Conservation (phyloP, 2,329 filamentous ascomycete genomes). For the Juglanconis oblonga region DNA sequence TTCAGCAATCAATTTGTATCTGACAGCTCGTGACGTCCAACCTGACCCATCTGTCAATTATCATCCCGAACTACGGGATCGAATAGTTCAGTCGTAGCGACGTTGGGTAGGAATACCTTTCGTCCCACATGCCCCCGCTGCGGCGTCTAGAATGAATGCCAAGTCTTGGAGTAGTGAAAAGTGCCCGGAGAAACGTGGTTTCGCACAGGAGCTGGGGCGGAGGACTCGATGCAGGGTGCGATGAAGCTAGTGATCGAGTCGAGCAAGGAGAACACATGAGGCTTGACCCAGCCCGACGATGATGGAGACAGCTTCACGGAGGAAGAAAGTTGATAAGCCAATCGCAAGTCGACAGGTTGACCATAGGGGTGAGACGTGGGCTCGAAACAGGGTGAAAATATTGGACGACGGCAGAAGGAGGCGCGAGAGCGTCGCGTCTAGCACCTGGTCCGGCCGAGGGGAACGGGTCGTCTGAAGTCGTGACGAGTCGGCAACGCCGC, state of each 20-base stretch:
- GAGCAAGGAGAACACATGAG: not conserved
- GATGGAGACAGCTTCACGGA: not conserved
- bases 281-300: not conserved
- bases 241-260: not conserved
- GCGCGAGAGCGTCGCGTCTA: too few species aligned
- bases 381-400: not conserved
- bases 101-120: not conserved
- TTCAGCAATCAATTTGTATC: not conserved
- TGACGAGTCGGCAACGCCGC: not conserved
- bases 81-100: not conserved
- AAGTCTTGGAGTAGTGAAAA: not conserved
- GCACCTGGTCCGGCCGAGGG: not conserved
- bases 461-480: not conserved
- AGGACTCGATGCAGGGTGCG: not conserved
- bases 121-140: not conserved
- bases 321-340: not conserved
- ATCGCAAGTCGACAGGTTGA: not conserved
- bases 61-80: not conserved
- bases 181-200: not conserved
- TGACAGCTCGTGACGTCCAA: too few species aligned
- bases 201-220: not conserved
- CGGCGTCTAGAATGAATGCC: not conserved
- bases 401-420: not conserved
- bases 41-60: not conserved
- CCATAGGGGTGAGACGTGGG: not conserved